Percentiles rank a stretch among this genome's conserved stretches.
Conservation (phyloP, 192 early-diverging fungal genomes). For the Neocallimastix lanati region DNA sequence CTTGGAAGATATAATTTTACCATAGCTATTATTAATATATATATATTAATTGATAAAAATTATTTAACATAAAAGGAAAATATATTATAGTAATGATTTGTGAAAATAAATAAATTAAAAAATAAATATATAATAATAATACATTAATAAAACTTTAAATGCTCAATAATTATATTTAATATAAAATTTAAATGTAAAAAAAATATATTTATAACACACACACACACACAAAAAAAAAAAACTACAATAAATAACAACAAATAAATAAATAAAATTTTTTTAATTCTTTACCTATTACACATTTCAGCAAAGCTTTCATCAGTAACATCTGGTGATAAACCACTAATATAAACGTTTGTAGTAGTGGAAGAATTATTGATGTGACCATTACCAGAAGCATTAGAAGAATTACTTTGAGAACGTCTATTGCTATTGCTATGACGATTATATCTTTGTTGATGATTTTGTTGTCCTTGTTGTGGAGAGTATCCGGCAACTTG, state of each 20-base stretch:
- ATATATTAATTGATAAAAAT: too few relatives aligned
- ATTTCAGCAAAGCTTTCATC: conserved; percentile 47
- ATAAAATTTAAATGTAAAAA: neutral
- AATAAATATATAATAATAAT: too few relatives aligned
- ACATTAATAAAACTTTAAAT: too few relatives aligned
- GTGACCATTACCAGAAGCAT: neutral
- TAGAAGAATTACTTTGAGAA: neutral
- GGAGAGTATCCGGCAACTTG: neutral
- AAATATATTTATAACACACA: conserved; percentile 1
- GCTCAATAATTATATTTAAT: too few relatives aligned
- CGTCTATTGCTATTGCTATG: neutral
- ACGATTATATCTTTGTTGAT: neutral
- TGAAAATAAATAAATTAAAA: too few relatives aligned
- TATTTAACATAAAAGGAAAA: too few relatives aligned
- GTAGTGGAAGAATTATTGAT: neutral
- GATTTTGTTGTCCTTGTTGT: neutral
- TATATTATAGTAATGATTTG: too few relatives aligned
- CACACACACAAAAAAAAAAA: neutral
- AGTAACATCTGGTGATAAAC: conserved; percentile 38
- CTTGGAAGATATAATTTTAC: conserved; percentile 58
- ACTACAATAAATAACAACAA: too few relatives aligned
- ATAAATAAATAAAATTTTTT: neutral
- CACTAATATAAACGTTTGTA: conserved; percentile 69
- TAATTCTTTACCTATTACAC: conserved; percentile 9
- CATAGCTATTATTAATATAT: conserved; percentile 23